Percentiles rank a stretch among this genome's conserved stretches.
phyloP scores from a whole-genome alignment of 352 stramenopile species.

The Pythium biforme region DNA sequence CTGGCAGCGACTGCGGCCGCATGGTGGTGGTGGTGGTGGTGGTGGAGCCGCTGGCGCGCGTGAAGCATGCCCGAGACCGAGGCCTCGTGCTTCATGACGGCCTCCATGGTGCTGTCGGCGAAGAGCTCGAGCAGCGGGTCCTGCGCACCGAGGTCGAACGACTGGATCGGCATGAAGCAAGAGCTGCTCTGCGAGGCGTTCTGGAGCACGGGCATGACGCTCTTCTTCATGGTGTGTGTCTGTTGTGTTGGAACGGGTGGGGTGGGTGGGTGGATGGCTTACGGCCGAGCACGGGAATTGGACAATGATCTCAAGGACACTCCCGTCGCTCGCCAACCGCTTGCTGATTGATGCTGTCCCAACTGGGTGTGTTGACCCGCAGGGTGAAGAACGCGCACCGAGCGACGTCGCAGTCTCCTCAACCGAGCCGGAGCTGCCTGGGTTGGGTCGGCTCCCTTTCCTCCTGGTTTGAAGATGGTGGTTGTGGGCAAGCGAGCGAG shows the following conservation, averaged over 20 bases:
- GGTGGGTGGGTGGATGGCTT: background rate
- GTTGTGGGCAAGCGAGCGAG: background rate
- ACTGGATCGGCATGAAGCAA: conserved; percentile 27
- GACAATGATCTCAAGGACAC: conserved; percentile 2
- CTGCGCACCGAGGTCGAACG: conserved; percentile 20
- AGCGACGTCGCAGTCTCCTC: no score
- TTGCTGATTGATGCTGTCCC: no score
- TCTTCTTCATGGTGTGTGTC: conserved; percentile 9
- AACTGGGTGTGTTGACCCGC: no score
- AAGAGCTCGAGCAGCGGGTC: conserved; percentile 22
- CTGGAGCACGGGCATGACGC: conserved; percentile 1
- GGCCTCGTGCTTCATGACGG: conserved; percentile 12
- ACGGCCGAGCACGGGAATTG: conserved; percentile 2
- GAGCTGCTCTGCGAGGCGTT: conserved; percentile 4
- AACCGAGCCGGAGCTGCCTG: background rate
- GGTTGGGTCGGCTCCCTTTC: background rate
- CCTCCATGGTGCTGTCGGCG: conserved; percentile 6
- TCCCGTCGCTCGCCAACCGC: no score
- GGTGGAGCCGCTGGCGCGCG: conserved; percentile 3
- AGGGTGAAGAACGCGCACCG: conserved; percentile 1
- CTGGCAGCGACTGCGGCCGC: background rate
- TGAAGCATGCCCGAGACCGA: background rate
- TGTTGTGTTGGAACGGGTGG: no score
- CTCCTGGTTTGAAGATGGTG: background rate
- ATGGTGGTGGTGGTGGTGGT: conserved; percentile 9